Percentiles rank a stretch among this genome's conserved stretches.
phyloP scores from a whole-genome alignment of 768 basidiomycete genomes.

The Cytidiella melzeri region DNA sequence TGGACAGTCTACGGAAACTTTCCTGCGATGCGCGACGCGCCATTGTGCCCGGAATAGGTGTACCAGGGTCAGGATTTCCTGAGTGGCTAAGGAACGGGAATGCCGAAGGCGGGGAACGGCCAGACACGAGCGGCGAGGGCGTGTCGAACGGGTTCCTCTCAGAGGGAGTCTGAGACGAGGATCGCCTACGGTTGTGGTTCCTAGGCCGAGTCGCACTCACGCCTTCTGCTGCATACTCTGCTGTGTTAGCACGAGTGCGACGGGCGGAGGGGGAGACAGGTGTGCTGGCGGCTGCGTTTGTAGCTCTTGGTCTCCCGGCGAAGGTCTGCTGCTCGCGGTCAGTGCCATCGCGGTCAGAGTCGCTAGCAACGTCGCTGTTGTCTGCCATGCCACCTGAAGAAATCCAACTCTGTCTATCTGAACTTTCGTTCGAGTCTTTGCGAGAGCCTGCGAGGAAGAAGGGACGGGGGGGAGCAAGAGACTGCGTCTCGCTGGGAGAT shows the following conservation, averaged over 20 bases:
- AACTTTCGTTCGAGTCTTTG: constrained; percentile 13
- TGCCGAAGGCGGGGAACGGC: constrained; percentile 35
- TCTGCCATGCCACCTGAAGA: constrained; percentile 10
- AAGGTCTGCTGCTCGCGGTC: constrained; percentile 7
- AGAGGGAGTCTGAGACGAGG: constrained; percentile 1
- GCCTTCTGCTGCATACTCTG: background rate
- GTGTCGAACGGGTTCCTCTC: constrained; percentile 8
- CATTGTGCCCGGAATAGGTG: constrained; percentile 29
- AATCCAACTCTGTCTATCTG: constrained; percentile 8
- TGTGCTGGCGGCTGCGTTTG: constrained; percentile 3
- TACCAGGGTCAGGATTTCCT: constrained; percentile 60
- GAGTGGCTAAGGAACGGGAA: constrained; percentile 59
- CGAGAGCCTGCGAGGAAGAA: constrained; percentile 30
- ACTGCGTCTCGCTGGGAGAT: background rate
- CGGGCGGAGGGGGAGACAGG: constrained; percentile 8
- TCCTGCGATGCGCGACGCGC: constrained; percentile 40
- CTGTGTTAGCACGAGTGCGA: constrained; percentile 12
- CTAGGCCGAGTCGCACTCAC: constrained; percentile 14
- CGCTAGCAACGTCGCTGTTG: constrained; percentile 17
- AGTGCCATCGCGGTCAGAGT: constrained; percentile 16
- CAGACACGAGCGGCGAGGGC: background rate
- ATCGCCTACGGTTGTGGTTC: constrained; percentile 18
- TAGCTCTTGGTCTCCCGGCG: constrained; percentile 8
- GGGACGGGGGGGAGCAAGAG: constrained; percentile 19
- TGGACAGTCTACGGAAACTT: constrained; percentile 20